Evolutionary conservation across 768 basidiomycete species (phyloP).

Genomic region (Suillus decipiens): DNA sequence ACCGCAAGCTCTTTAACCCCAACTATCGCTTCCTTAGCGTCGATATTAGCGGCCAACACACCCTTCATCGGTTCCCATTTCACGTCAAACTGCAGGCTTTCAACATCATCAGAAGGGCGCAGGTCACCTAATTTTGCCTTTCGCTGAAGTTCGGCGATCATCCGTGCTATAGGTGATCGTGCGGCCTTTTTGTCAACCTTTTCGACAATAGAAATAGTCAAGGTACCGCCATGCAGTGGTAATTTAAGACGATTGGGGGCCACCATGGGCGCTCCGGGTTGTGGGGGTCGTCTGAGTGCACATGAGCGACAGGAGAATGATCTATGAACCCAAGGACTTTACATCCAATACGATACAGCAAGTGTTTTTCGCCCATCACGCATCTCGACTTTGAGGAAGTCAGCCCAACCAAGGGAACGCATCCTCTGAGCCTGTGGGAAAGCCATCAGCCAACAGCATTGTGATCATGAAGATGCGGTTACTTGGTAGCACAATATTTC

Average conservation of each 20-base stretch:
- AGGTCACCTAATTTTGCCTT: conserved; percentile 56
- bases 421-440: conserved; percentile 62
- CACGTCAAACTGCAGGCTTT: conserved; percentile 67
- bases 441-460: neutral
- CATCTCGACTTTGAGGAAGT: conserved; percentile 73
- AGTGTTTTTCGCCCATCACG: conserved; percentile 66
- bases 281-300: conserved; percentile 39
- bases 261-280: conserved; percentile 30
- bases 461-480: conserved; percentile 9
- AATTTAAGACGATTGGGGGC: conserved; percentile 40
- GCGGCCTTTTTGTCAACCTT: conserved; percentile 45
- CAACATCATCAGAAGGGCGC: conserved; percentile 73
- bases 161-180: conserved; percentile 54
- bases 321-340: conserved; percentile 22
- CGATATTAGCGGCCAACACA: conserved; percentile 62
- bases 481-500: conserved; percentile 85
- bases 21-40: conserved; percentile 47
- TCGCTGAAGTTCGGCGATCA: conserved; percentile 64
- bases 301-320: conserved; percentile 4
- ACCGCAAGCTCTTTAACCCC: conserved; percentile 47
- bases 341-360: conserved; percentile 89
- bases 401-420: conserved; percentile 84
- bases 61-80: conserved; percentile 75
- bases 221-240: conserved; percentile 67
- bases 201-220: conserved; percentile 73